Percentiles rank a stretch among this genome's conserved stretches.
phyloP scores from a whole-genome alignment of 2,329 filamentous ascomycete genomes.

The Plenodomus tracheiphilus region DNA sequence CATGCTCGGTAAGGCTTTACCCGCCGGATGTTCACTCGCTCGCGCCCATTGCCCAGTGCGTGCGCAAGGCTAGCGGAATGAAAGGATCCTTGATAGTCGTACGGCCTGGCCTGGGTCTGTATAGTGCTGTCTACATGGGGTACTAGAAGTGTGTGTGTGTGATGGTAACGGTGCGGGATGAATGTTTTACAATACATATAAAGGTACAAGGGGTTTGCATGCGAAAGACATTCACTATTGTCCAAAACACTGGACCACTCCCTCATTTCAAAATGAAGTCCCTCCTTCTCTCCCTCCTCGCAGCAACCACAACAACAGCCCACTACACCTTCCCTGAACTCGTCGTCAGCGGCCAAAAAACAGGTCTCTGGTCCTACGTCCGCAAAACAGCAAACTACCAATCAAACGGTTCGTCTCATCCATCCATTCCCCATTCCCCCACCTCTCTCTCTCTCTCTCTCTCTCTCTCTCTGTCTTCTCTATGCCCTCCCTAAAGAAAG shows the following conservation, averaged over 20 bases:
- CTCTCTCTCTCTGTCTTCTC: background rate
- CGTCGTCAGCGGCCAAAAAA: constrained; percentile 24
- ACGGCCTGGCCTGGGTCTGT: constrained; percentile 1
- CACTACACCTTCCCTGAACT: constrained; percentile 43
- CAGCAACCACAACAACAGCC: constrained; percentile 27
- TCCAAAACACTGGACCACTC: no score
- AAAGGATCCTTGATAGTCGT: constrained; percentile 5
- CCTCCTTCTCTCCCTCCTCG: constrained; percentile 23
- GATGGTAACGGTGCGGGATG: background rate
- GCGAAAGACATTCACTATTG: background rate
- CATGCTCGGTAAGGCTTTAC: constrained; percentile 21
- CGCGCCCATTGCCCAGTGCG: background rate
- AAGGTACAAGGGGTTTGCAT: background rate
- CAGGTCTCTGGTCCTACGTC: constrained; percentile 39
- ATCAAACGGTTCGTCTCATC: constrained; percentile 28
- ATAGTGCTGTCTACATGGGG: background rate
- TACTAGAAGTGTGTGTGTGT: background rate
- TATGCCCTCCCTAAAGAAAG: constrained; percentile 4
- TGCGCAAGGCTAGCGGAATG: constrained; percentile 4
- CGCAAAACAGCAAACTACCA: constrained; percentile 43
- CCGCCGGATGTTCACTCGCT: constrained; percentile 19
- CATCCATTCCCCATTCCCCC: background rate
- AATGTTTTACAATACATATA: background rate
- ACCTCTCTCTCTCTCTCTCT: constrained; percentile 1
- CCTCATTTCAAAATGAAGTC: constrained; percentile 36